These are phyloP conservation scores for Salix purpurea DNA, from an alignment of 345 rosid genomes.

Conservation along the genomic window DNA sequence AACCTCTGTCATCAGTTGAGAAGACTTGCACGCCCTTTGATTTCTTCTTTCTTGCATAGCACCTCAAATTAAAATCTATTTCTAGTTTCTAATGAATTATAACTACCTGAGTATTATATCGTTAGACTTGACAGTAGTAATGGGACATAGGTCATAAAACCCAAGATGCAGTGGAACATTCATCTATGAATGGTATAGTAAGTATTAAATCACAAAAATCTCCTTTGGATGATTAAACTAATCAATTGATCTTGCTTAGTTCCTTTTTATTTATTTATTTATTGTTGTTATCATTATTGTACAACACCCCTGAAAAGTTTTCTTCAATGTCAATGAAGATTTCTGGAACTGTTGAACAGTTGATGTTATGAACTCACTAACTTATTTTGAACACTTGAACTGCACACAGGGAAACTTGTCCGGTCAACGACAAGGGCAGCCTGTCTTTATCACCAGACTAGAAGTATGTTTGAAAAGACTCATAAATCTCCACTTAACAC, in stretches of 20 bases:
- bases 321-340: neutral
- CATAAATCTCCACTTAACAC: conserved; percentile 2
- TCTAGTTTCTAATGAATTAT: neutral
- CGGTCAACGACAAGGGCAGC: conserved; percentile 96
- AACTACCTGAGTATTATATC: neutral
- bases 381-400: conserved; percentile 15
- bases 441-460: conserved; percentile 87
- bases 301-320: neutral
- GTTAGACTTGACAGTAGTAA: neutral
- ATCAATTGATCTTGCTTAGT: neutral
- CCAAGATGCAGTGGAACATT: neutral
- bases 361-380: conserved; percentile 1
- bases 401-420: conserved; percentile 77
- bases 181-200: neutral
- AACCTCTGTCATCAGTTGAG: neutral
- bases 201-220: neutral
- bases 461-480: conserved; percentile 51
- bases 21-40: neutral
- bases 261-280: neutral
- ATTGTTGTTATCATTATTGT: neutral
- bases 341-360: neutral
- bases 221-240: neutral
- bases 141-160: neutral
- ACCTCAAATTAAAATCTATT: neutral
- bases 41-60: neutral